Conservation (phyloP, 257 asterid genomes). For the Nicotiana noctiflora region DNA sequence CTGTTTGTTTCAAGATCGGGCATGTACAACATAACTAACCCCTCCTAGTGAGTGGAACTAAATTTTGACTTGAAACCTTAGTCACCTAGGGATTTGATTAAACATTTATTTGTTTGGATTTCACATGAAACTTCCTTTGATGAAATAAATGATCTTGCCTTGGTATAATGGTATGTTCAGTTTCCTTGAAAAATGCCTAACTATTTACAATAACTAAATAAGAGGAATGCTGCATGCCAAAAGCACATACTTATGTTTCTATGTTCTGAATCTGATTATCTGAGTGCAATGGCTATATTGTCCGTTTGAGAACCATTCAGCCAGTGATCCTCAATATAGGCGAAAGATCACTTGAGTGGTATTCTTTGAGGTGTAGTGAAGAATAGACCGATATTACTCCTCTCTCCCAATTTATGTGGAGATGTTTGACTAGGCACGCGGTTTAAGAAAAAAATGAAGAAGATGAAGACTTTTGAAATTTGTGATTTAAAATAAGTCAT, state of each 20-base stretch:
- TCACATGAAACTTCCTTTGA: not conserved
- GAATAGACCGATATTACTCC: not conserved
- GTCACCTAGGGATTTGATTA: conserved; percentile 27
- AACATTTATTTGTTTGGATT: conserved; percentile 22
- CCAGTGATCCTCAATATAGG: not conserved
- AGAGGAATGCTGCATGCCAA: not conserved
- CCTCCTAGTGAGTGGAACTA: conserved; percentile 45
- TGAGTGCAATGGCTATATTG: not conserved
- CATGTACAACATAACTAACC: conserved; percentile 25
- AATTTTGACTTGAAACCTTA: conserved; percentile 61
- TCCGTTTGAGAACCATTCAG: not conserved
- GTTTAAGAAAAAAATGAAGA: too few relatives aligned
- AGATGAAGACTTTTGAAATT: too few relatives aligned
- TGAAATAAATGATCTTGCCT: not conserved
- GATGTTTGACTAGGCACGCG: too few relatives aligned
- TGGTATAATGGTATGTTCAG: not conserved
- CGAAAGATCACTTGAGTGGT: not conserved
- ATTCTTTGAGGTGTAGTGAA: not conserved
- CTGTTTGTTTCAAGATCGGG: conserved; percentile 22
- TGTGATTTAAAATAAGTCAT: too few relatives aligned
- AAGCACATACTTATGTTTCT: not conserved
- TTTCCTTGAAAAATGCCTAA: not conserved
- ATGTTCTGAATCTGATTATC: not conserved
- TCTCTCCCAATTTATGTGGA: too few relatives aligned
- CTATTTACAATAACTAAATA: not conserved